A percentile compares a stretch with the other conserved stretches of the same genome.
Conservation (phyloP, 148 eudicot species). For the Nepenthes gracilis region DNA sequence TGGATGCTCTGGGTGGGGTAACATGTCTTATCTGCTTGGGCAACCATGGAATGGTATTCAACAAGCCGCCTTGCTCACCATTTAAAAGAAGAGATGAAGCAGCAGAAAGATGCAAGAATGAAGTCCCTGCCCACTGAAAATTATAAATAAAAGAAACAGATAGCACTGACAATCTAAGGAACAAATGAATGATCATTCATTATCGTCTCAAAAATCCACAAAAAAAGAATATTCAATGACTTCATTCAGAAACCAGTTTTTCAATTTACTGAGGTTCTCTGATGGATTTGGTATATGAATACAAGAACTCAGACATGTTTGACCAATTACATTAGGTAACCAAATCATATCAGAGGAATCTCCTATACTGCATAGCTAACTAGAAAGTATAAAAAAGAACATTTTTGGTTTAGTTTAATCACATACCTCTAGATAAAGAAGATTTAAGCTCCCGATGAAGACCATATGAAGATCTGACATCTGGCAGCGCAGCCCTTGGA, state of each 20-base stretch:
- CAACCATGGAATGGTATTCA: slow-evolving; percentile 18
- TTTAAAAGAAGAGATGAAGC: slow-evolving; percentile 31
- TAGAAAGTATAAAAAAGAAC: no score
- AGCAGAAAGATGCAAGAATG: slow-evolving; percentile 24
- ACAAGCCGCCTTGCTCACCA: slow-evolving; percentile 34
- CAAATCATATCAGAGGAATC: not conserved
- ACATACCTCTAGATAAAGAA: not conserved
- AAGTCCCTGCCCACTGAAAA: slow-evolving; percentile 17
- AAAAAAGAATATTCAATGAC: no score
- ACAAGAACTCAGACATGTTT: no score
- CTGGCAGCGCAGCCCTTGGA: not conserved
- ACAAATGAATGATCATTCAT: not conserved
- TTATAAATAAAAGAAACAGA: not conserved
- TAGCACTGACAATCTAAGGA: not conserved
- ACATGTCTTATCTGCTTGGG: slow-evolving; percentile 8
- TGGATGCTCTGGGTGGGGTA: slow-evolving; percentile 40
- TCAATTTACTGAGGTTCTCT: no score
- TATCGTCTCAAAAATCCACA: not conserved
- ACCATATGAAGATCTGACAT: not conserved
- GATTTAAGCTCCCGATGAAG: not conserved
- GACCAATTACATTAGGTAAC: no score
- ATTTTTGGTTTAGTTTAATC: not conserved
- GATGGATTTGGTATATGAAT: no score
- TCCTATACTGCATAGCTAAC: not conserved
- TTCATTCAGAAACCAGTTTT: no score